phyloP scores from a whole-genome alignment of 768 basidiomycete genomes.

The Russula sp. region DNA sequence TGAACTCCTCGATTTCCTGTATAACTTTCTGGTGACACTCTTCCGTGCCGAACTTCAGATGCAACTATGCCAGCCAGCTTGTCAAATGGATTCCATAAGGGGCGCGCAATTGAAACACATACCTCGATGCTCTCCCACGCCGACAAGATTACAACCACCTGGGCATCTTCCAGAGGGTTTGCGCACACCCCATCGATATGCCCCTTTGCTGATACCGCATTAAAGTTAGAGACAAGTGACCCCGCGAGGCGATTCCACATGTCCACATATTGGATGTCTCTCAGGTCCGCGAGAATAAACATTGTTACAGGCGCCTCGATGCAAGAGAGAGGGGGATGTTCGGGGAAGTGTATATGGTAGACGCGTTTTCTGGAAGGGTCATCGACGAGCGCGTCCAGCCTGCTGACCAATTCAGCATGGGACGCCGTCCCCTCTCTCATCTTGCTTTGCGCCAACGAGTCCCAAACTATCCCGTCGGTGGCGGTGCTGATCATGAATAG shows the following conservation, averaged over 20 bases:
- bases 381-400: not conserved
- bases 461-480: constrained; percentile 5
- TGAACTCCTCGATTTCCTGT: not conserved
- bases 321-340: not conserved
- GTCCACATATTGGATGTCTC: not conserved
- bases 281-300: not conserved
- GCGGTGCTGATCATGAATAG: not conserved
- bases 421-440: not conserved
- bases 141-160: not conserved
- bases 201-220: not conserved
- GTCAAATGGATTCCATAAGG: not conserved
- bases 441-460: not conserved
- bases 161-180: not conserved
- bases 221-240: not conserved
- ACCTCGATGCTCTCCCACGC: constrained; percentile 5
- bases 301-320: constrained; percentile 4
- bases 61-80: not conserved
- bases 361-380: not conserved
- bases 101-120: not conserved
- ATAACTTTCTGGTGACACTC: not conserved
- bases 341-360: not conserved
- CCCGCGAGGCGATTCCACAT: not conserved
- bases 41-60: not conserved
- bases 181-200: not conserved
- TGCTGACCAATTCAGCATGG: not conserved